Evolutionary conservation across 2,329 filamentous ascomycete species (phyloP).

Genomic region (Niveomyces coronatus): DNA sequence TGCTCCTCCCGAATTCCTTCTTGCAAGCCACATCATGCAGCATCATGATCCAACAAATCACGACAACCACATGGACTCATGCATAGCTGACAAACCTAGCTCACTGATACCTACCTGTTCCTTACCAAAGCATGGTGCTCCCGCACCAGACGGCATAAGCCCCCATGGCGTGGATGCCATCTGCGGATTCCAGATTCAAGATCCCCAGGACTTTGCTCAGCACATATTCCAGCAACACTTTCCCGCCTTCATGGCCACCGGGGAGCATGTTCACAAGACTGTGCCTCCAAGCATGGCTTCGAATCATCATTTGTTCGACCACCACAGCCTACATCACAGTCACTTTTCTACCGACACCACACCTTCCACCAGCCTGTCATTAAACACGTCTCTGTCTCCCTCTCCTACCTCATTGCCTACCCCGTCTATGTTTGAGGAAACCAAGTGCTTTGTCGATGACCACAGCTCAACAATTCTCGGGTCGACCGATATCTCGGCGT

Average conservation of each 20-base stretch:
- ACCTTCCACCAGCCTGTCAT: slow-evolving; percentile 16
- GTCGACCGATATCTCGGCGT: slow-evolving; percentile 12
- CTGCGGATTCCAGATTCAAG: slow-evolving; percentile 20
- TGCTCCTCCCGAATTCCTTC: slow-evolving; percentile 15
- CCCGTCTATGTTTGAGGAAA: slow-evolving; percentile 17
- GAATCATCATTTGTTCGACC: slow-evolving; percentile 2
- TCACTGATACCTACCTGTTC: slow-evolving; percentile 18
- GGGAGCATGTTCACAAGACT: slow-evolving; percentile 7
- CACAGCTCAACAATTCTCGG: slow-evolving; percentile 6
- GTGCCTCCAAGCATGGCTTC: slow-evolving; percentile 5
- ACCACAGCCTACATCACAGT: slow-evolving; percentile 4
- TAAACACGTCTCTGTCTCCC: slow-evolving; percentile 15
- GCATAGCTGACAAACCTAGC: slow-evolving; percentile 19
- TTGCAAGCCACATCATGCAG: slow-evolving; percentile 21
- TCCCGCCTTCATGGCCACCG: slow-evolving; percentile 12
- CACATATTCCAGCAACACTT: slow-evolving; percentile 22
- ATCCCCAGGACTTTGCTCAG: slow-evolving; percentile 17
- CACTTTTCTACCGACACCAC: slow-evolving; percentile 16
- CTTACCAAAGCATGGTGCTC: slow-evolving; percentile 15
- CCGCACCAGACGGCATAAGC: slow-evolving; percentile 11
- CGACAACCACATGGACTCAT: slow-evolving; percentile 15
- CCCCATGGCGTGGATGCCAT: slow-evolving; percentile 13
- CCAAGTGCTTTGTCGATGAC: slow-evolving; percentile 9
- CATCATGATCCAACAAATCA: slow-evolving; percentile 19
- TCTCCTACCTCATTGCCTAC: slow-evolving; percentile 20